Base-by-base conservation (phyloP, 441 rosid genomes). In the Euphorbia schlechtendalii region DNA sequence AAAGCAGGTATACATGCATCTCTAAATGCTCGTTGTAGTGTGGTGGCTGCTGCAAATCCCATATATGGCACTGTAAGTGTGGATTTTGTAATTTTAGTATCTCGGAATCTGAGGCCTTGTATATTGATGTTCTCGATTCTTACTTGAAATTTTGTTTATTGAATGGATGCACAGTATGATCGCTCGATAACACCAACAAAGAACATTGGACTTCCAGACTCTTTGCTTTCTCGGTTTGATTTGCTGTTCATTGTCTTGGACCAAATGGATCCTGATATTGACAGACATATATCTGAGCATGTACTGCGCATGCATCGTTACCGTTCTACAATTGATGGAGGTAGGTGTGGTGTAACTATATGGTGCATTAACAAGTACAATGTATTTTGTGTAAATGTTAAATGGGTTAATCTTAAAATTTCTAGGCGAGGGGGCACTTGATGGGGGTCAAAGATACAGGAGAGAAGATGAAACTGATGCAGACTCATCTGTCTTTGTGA, bases 1-100 rank as follows among this genome's bases (percentile, higher is more conserved):
- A 94, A 94, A 85, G 99, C 99, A 34, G 99, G 99, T 65, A 94
- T 94, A 56, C 98, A 94, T 87, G 99, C 99, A 58, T 94, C 99
- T 58, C 72, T 94, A 65, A 94, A 91, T 78, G 99, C 99, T 73
- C 82, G 98, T 51, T 91, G 99, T 82, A 91, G 99, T 67, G 99
- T 94, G 59, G 96, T 94, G 67, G 98, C 99, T 75, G 98, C 99
- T 64, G 98, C 98, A 65, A 94, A 94, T 80, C 99, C 99, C 73
- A 91, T 94, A 59, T 94, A 94, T 64, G 98, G 99, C 84, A 89
- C 98, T 64, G 99, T 94, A 83, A 84, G 97, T 77, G 22, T 25
- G 36, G 22, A 22, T 63, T 56, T 54, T 34, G 5, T 65, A 43
- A 3, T 59, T 67, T 64, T 13, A 27, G n/a, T 40, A 45, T 56